phyloP scores from a whole-genome alignment of 1,139 yeast species.

The Suhomyces anneliseae region DNA sequence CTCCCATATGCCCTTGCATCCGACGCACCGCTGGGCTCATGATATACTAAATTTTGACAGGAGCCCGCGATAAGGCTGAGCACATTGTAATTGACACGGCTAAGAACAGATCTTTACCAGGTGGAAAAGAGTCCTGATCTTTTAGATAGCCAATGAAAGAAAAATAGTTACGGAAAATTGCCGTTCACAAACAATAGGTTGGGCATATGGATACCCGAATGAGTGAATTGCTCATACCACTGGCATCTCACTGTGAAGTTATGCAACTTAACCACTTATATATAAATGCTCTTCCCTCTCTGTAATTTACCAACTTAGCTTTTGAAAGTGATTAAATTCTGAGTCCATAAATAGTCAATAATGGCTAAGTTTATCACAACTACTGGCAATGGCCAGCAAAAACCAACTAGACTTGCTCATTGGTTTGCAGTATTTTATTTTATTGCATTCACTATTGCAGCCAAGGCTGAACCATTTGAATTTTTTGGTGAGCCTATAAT shows the following conservation, averaged over 20 bases:
- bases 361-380: no score
- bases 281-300: no score
- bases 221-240: no score
- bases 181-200: background rate
- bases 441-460: background rate
- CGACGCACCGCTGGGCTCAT: background rate
- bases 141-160: background rate
- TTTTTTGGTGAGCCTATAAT: background rate
- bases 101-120: background rate
- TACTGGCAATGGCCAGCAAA: no score
- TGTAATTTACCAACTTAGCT: no score
- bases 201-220: no score
- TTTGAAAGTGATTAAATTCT: no score
- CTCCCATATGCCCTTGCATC: background rate
- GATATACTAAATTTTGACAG: background rate
- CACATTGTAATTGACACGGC: background rate
- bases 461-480: constrained; percentile 1
- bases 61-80: background rate
- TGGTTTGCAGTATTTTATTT: background rate
- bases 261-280: no score
- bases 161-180: background rate
- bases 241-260: no score
- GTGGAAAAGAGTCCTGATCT: background rate
- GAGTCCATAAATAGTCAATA: no score
- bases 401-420: background rate